These are phyloP conservation scores for Pleurotus sapidus DNA, from an alignment of 768 basidiomycete species.

Conservation along the genomic window DNA sequence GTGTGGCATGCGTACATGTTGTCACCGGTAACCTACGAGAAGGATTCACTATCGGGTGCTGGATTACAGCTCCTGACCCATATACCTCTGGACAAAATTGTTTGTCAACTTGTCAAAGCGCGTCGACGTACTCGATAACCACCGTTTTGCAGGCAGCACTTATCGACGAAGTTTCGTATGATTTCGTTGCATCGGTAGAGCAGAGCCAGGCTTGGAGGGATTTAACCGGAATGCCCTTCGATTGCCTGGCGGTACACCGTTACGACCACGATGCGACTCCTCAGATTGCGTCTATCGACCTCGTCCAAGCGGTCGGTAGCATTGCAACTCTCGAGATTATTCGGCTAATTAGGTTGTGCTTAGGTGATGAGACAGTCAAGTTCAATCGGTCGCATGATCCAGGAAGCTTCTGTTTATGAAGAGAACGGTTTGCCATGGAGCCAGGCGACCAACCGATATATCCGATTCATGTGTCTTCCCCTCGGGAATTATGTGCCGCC, in stretches of 20 bases:
- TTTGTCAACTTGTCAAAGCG: neutral
- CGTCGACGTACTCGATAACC: too few relatives aligned
- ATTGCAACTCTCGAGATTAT: neutral
- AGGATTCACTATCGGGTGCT: neutral
- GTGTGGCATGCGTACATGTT: slow-evolving; percentile 14
- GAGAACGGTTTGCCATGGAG: neutral
- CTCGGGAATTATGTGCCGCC: neutral
- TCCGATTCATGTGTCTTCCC: neutral
- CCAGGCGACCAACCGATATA: neutral
- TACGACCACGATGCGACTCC: neutral
- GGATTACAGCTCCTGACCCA: neutral
- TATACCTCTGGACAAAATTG: neutral
- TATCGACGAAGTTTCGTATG: neutral
- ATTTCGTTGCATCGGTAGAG: neutral
- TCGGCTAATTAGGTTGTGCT: neutral
- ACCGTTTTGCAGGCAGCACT: neutral
- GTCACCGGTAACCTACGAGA: neutral
- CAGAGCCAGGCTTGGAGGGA: neutral
- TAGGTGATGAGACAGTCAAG: neutral
- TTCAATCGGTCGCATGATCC: neutral
- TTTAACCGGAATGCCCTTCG: neutral
- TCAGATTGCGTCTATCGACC: neutral
- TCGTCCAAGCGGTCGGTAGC: neutral
- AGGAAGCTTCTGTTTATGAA: neutral
- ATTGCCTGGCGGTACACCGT: neutral